Percentiles rank a stretch among this genome's conserved stretches.
These are phyloP conservation scores for Actinomortierella ambigua DNA, from an alignment of 371 early-diverging fungal species.

Conservation along the genomic window DNA sequence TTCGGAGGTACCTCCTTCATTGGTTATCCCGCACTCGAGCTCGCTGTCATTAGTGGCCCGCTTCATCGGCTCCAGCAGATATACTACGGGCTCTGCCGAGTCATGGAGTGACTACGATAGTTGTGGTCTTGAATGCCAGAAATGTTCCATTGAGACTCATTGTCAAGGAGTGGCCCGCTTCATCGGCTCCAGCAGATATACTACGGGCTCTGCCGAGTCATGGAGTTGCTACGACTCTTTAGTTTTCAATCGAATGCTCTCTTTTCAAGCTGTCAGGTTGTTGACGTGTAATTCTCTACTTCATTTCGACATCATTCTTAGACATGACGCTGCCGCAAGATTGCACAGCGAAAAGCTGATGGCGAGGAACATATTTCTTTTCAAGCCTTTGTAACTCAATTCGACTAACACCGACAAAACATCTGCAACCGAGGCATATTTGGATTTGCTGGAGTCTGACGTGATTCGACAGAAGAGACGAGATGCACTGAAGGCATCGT, in stretches of 20 bases:
- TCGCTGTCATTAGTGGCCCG: conserved; percentile 21
- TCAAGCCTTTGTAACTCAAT: conserved; percentile 14
- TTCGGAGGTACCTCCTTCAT: conserved; percentile 16
- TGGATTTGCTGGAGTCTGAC: conserved; percentile 19
- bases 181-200: conserved; percentile 17
- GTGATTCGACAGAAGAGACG: conserved; percentile 18
- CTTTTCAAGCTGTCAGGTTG: conserved; percentile 12
- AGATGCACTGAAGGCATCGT: conserved; percentile 16
- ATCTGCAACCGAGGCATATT: conserved; percentile 15
- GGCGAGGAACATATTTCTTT: conserved; percentile 15
- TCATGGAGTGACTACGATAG: conserved; percentile 18
- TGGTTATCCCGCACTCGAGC: conserved; percentile 17
- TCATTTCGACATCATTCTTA: conserved; percentile 10
- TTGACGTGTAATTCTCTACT: conserved; percentile 15
- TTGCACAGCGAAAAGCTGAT: conserved; percentile 11
- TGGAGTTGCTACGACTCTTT: conserved; percentile 17
- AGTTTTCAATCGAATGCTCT: conserved; percentile 15
- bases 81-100: conserved; percentile 27
- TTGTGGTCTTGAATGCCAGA: conserved; percentile 1
- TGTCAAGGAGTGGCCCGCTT: conserved; percentile 17
- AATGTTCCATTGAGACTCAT: not conserved
- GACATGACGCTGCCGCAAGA: conserved; percentile 19
- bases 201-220: conserved; percentile 28
- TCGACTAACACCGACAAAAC: conserved; percentile 14
- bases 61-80: conserved; percentile 17